A percentile compares a stretch with the other conserved stretches of the same genome.
Evolutionary conservation across 208 protist genomes (phyloP).

Genomic region (Wallacemonas sp.): DNA sequence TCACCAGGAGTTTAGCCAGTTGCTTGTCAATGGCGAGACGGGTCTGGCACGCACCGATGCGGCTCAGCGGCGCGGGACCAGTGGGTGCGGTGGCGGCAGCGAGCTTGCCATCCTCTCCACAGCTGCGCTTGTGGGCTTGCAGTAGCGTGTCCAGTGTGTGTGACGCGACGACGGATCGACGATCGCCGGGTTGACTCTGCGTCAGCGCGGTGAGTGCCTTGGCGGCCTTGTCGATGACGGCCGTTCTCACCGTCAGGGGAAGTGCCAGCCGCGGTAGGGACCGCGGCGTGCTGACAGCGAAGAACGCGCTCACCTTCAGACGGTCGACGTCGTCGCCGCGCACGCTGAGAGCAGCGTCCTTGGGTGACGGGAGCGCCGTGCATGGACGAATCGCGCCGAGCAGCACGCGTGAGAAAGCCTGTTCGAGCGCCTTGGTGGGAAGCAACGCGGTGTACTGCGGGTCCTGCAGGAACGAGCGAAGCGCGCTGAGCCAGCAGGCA

Average conservation of each 20-base stretch:
- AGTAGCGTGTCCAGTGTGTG: slow-evolving; percentile 30
- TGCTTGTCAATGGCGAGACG: slow-evolving; percentile 61
- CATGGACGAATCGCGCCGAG: slow-evolving; percentile 9
- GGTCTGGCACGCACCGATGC: slow-evolving; percentile 24
- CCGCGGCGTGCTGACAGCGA: not conserved
- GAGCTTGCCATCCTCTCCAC: not conserved
- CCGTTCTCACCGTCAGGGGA: not conserved
- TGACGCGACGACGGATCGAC: slow-evolving; percentile 5
- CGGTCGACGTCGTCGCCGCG: not conserved
- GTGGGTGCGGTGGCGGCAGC: not conserved
- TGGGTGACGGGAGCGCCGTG: not conserved
- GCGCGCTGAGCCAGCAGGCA: slow-evolving; percentile 8
- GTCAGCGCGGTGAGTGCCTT: slow-evolving; percentile 50
- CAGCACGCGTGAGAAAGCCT: slow-evolving; percentile 3
- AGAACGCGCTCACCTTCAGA: not conserved
- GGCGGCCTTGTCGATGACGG: slow-evolving; percentile 41
- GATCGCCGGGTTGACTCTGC: slow-evolving; percentile 18
- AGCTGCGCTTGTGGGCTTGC: slow-evolving; percentile 27
- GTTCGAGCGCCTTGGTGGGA: slow-evolving; percentile 8
- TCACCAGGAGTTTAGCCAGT: slow-evolving; percentile 48
- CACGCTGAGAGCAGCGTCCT: not conserved
- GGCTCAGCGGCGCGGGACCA: not conserved
- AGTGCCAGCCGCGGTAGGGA: not conserved
- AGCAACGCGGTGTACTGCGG: not conserved
- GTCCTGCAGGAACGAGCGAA: slow-evolving; percentile 19